Percentiles rank a stretch among this genome's conserved stretches.
phyloP scores from a whole-genome alignment of 1,284 basidiomycete genomes.

The Ganoderma lingzhi region DNA sequence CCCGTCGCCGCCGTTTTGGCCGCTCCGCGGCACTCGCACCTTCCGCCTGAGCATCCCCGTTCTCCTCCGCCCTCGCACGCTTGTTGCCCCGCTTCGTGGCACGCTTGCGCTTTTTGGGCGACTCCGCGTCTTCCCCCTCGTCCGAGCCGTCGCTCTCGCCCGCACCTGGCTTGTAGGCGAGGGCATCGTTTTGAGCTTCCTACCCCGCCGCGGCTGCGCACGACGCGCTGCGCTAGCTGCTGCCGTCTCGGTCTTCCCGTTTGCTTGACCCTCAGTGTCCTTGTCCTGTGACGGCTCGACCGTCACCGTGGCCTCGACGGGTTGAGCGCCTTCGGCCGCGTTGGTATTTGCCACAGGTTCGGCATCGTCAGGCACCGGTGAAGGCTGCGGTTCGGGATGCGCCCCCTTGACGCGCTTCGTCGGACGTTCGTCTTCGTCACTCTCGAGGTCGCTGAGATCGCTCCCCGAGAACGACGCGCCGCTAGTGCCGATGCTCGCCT shows the following conservation, averaged over 20 bases:
- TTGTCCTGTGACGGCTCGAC: background rate
- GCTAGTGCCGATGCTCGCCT: slow-evolving; percentile 24
- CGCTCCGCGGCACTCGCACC: background rate
- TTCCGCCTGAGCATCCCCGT: slow-evolving; percentile 6
- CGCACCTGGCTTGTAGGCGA: slow-evolving; percentile 50
- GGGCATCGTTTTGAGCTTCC: slow-evolving; percentile 47
- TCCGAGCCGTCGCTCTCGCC: slow-evolving; percentile 39
- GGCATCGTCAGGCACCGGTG: background rate
- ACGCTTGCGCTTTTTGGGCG: slow-evolving; percentile 13
- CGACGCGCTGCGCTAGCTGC: slow-evolving; percentile 8
- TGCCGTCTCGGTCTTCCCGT: background rate
- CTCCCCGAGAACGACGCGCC: slow-evolving; percentile 32
- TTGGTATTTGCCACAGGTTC: background rate
- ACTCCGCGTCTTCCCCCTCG: slow-evolving; percentile 4
- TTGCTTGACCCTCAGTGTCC: background rate
- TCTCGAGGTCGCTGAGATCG: slow-evolving; percentile 32
- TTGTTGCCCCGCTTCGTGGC: slow-evolving; percentile 12
- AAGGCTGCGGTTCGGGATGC: slow-evolving; percentile 3
- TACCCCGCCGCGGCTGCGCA: slow-evolving; percentile 33
- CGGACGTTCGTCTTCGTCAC: slow-evolving; percentile 23
- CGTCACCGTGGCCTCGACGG: slow-evolving; percentile 1
- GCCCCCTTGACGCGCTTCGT: slow-evolving; percentile 29
- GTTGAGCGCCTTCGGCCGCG: background rate
- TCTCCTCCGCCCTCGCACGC: slow-evolving; percentile 15
- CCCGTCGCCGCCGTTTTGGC: slow-evolving; percentile 16